Percentiles rank a stretch among this genome's conserved stretches.
Conservation (phyloP, 2,329 filamentous ascomycete genomes). For the Sphaerulina vaccinii region DNA sequence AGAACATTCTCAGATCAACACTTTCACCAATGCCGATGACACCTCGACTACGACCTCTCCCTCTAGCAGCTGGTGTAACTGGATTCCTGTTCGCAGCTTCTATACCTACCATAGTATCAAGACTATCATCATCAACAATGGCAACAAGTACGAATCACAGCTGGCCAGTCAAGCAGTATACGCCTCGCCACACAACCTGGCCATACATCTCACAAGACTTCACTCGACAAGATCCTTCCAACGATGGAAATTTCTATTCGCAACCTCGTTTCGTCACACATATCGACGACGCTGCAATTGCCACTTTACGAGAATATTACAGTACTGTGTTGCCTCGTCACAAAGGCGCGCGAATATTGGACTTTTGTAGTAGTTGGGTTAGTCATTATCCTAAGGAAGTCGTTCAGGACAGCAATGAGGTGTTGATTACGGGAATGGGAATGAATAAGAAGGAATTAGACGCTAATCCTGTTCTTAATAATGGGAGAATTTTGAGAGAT, state of each 20-base stretch:
- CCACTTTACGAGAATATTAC: constrained; percentile 49
- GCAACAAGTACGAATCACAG: not conserved
- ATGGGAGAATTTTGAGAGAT: constrained; percentile 41
- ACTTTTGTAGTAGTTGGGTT: constrained; percentile 54
- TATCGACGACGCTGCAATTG: constrained; percentile 53
- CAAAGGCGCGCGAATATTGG: constrained; percentile 43
- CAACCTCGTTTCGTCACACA: constrained; percentile 54
- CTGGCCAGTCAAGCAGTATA: constrained; percentile 31
- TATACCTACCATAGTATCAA: constrained; percentile 2
- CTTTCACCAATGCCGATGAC: constrained; percentile 14
- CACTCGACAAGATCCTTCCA: constrained; percentile 39
- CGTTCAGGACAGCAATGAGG: constrained; percentile 33
- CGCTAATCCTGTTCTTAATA: constrained; percentile 42
- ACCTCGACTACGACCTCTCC: constrained; percentile 16
- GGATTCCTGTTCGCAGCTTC: constrained; percentile 19
- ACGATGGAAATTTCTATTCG: constrained; percentile 42
- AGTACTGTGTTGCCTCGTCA: constrained; percentile 41
- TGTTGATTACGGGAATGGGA: constrained; percentile 49
- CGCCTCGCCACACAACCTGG: constrained; percentile 36
- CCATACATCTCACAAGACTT: constrained; percentile 43
- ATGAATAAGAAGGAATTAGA: constrained; percentile 50
- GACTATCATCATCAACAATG: not conserved
- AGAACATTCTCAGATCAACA: not conserved
- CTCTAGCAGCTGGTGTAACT: constrained; percentile 18
- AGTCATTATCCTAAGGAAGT: constrained; percentile 45